A percentile compares a stretch with the other conserved stretches of the same genome.
Conservation (phyloP, 1,284 basidiomycete genomes). For the Dichomitus squalens region DNA sequence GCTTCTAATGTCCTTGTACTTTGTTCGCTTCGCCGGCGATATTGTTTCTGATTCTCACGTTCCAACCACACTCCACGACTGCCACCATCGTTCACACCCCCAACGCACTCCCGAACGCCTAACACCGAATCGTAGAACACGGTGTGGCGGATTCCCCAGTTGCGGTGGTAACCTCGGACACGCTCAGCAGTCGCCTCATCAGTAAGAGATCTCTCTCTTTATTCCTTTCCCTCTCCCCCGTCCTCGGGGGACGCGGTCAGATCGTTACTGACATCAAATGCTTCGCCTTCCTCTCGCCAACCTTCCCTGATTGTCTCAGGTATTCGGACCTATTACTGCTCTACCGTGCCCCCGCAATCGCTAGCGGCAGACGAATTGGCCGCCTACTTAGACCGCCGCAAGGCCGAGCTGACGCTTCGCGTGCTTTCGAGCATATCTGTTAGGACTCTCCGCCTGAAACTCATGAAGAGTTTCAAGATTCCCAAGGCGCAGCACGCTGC, state of each 20-base stretch:
- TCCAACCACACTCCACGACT: background rate
- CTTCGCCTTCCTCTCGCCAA: conserved; percentile 13
- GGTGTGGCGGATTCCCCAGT: conserved; percentile 52
- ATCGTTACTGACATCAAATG: background rate
- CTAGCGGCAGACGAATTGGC: conserved; percentile 5
- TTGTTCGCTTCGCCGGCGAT: background rate
- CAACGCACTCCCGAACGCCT: background rate
- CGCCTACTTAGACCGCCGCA: conserved; percentile 2
- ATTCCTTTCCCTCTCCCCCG: background rate
- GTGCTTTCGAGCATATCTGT: conserved; percentile 70
- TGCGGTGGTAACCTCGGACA: conserved; percentile 44
- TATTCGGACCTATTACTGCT: conserved; percentile 17
- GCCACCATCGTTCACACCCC: background rate
- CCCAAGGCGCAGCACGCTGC: conserved; percentile 31
- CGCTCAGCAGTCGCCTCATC: conserved; percentile 63
- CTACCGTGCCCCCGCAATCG: conserved; percentile 26
- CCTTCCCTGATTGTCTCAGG: conserved; percentile 19
- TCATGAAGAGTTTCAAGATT: conserved; percentile 36
- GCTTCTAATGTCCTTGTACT: background rate
- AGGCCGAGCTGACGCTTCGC: conserved; percentile 37
- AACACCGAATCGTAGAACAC: conserved; percentile 48
- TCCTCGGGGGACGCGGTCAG: conserved; percentile 1
- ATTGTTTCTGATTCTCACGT: no score
- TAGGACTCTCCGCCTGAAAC: conserved; percentile 47
- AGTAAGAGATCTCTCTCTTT: conserved; percentile 40